phyloP scores from a whole-genome alignment of 768 basidiomycete species.

The Boletus tomentosulus region DNA sequence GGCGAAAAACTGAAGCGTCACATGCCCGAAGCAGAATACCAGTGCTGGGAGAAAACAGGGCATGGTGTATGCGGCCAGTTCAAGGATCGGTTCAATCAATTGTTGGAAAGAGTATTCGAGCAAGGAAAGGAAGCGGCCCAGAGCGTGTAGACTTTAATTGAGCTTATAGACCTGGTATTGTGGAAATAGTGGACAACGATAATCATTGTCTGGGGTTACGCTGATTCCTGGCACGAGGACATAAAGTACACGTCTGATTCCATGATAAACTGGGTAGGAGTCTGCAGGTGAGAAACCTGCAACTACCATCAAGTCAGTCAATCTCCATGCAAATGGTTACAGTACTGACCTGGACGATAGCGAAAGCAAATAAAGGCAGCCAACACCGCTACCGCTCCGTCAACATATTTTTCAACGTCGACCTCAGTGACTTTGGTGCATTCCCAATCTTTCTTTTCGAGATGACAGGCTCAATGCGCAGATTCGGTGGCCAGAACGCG shows the following conservation, averaged over 20 bases:
- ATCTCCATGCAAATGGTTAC: background rate
- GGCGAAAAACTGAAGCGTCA: constrained; percentile 47
- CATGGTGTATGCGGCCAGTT: constrained; percentile 58
- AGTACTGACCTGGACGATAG: constrained; percentile 2
- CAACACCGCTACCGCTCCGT: constrained; percentile 27
- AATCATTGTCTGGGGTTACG: background rate
- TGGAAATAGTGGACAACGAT: no score
- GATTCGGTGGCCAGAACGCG: constrained; percentile 42
- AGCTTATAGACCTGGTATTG: background rate
- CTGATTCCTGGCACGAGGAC: background rate
- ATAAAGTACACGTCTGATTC: background rate
- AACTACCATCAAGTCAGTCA: background rate
- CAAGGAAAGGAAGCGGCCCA: constrained; percentile 38
- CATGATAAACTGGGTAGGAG: no score
- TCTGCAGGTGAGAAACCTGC: no score
- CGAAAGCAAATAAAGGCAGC: background rate
- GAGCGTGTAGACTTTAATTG: background rate
- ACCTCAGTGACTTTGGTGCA: constrained; percentile 35
- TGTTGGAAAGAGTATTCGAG: constrained; percentile 53
- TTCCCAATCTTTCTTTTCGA: constrained; percentile 37
- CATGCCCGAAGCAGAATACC: constrained; percentile 57
- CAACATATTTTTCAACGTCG: constrained; percentile 38
- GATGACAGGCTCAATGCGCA: constrained; percentile 47
- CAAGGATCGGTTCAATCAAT: constrained; percentile 45
- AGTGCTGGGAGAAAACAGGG: constrained; percentile 59